Conservation (phyloP, 305 asterid genomes). For the Solanum hybrid region DNA sequence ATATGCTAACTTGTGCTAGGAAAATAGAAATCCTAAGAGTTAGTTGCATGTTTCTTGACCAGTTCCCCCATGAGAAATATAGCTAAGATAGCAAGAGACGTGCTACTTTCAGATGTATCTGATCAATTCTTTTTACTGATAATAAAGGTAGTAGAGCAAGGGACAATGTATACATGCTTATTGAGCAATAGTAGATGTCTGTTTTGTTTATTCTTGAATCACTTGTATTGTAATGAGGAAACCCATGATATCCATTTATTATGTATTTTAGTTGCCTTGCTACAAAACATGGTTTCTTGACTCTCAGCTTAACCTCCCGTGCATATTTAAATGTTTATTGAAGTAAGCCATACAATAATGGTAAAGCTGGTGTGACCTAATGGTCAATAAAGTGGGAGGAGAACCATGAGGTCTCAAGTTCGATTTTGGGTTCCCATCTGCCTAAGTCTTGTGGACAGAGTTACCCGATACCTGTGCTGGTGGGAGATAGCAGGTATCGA, state of each 20-base stretch:
- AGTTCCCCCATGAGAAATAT: not conserved
- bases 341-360: not conserved
- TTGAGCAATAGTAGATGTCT: not conserved
- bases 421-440: not conserved
- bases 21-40: not conserved
- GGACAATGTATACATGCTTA: not conserved
- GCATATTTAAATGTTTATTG: not conserved
- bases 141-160: not conserved
- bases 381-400: not conserved
- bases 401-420: not conserved
- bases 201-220: not conserved
- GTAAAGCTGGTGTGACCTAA: not conserved
- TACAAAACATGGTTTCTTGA: not conserved
- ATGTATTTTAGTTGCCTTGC: not conserved
- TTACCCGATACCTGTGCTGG: not conserved
- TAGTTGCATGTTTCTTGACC: not conserved
- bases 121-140: not conserved
- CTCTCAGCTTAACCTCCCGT: not conserved
- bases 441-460: not conserved
- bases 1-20: not conserved
- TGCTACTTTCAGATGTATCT: not conserved
- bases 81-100: not conserved
- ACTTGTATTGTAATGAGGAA: not conserved
- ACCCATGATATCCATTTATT: not conserved
- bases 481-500: not conserved